Evolutionary conservation across 768 basidiomycete species (phyloP).

Genomic region (Suillus fuscotomentosus): DNA sequence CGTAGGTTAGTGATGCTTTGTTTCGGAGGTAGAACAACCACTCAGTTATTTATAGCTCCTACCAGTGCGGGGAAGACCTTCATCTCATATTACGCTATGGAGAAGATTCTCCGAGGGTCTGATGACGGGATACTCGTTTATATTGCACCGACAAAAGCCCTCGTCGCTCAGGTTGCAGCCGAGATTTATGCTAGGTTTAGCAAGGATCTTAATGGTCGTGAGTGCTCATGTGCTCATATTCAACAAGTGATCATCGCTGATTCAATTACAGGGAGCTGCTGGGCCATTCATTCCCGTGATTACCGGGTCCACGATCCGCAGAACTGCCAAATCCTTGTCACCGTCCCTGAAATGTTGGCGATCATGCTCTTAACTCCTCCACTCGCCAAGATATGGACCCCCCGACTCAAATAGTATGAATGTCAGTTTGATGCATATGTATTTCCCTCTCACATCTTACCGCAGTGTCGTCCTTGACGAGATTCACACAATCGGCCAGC

Average conservation of each 20-base stretch:
- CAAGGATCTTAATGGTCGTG: constrained; percentile 49
- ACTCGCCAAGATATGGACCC: constrained; percentile 59
- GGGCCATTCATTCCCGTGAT: constrained; percentile 69
- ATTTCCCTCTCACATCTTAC: constrained; percentile 5
- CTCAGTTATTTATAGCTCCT: constrained; percentile 41
- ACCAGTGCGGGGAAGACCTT: constrained; percentile 78
- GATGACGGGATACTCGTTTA: constrained; percentile 72
- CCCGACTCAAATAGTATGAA: constrained; percentile 56
- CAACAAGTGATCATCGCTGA: background rate
- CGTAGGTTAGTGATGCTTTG: constrained; percentile 46
- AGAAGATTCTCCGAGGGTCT: constrained; percentile 56
- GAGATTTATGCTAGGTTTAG: constrained; percentile 72
- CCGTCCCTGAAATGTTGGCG: constrained; percentile 68
- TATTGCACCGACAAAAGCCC: constrained; percentile 73
- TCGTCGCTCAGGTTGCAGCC: constrained; percentile 70
- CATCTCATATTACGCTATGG: constrained; percentile 78
- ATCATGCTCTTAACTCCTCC: constrained; percentile 70
- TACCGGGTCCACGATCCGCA: constrained; percentile 60
- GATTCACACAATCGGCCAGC: constrained; percentile 66
- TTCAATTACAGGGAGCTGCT: constrained; percentile 47
- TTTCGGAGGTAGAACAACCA: constrained; percentile 1
- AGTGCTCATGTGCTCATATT: constrained; percentile 17
- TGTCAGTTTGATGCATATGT: background rate
- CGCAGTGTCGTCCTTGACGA: constrained; percentile 58
- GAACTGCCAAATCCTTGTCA: constrained; percentile 71